Conservation (phyloP, 176 grass and related monocot genomes). For the Triticum dicoccoides region DNA sequence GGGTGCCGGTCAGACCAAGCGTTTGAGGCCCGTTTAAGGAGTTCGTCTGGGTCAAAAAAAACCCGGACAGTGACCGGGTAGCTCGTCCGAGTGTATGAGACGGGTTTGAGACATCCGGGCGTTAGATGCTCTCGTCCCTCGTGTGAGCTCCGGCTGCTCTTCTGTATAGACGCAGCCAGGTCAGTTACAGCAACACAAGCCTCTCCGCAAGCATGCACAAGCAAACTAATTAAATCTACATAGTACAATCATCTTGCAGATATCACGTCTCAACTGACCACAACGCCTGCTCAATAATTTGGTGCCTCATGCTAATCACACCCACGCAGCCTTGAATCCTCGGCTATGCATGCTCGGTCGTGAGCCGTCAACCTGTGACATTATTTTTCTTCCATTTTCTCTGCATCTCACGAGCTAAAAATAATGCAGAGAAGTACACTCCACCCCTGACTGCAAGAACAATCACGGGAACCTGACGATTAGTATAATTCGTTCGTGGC, state of each 20-base stretch:
- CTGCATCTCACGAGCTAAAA: not conserved
- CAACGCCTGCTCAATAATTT: not conserved
- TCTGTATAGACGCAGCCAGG: too few relatives aligned
- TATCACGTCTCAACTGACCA: not conserved
- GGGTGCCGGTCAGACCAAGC: too few relatives aligned
- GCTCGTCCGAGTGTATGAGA: too few relatives aligned
- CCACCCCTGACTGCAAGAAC: not conserved
- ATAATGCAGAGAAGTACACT: not conserved
- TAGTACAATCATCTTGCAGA: not conserved
- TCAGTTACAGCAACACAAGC: not conserved
- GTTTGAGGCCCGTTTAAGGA: too few relatives aligned
- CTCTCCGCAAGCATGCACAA: not conserved
- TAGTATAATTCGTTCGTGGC: not conserved
- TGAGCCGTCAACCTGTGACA: not conserved
- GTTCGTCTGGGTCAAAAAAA: too few relatives aligned
- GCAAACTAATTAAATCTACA: not conserved
- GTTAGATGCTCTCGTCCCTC: too few relatives aligned
- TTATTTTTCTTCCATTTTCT: not conserved
- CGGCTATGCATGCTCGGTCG: too few relatives aligned
- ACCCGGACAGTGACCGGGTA: too few relatives aligned
- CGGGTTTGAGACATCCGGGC: too few relatives aligned
- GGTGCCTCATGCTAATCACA: not conserved
- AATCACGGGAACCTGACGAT: not conserved
- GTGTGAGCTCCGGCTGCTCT: too few relatives aligned
- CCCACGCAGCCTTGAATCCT: too few relatives aligned